Evolutionary conservation across 768 basidiomycete species (phyloP), one percentile per base, ranked within the genome.

Genomic region (Cyclocybe cylindracea): DNA sequence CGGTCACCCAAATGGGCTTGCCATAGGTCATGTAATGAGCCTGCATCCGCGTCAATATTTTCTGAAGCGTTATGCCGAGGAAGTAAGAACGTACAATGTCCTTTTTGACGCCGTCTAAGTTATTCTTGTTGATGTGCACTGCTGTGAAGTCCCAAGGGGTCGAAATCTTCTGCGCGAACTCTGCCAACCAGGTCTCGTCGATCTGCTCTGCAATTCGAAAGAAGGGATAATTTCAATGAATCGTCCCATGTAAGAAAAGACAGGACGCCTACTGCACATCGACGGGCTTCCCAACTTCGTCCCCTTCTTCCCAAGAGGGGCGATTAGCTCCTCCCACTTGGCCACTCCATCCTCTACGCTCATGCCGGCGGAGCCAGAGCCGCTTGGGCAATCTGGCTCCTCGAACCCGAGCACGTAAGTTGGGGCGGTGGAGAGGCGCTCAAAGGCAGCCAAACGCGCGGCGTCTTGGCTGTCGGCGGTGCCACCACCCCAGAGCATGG

Each of bases 101-200:
- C 39, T 68, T 70, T 60, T 69, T 66, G 37, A 77, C 76, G 19
- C 77, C 76, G 16, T 62, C 72, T 44, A 78, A 57, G 53, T 48
- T 76, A 50, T 77, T 76, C 65, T 78, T 78, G 65, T 78, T 78
- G 52, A 78, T 66, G 56, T 78, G 77, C 36, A 78, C 64, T n/a
- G 73, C 69, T 16, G 76, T 78, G 37, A 78, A 72, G 60, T 78
- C 75, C 74, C 74, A 78, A 14, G 62, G 56, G 7, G 70, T 75
- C n/a, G 57, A 60, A 50, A 77, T 73, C 58, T 70, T 65, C 11
- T 63, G 51, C 33, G 61, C 48, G 55, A 78, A 78, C 46, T 71
- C 55, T 44, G 66, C 59, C 50, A 78, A 68, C 77, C 77, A 78
- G 14, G 75, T 76, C 57, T 78, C 76, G 33, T 76, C 77, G 7